Evolutionary conservation across 257 asterid species (phyloP).

Genomic region (Nicotiana noctiflora): DNA sequence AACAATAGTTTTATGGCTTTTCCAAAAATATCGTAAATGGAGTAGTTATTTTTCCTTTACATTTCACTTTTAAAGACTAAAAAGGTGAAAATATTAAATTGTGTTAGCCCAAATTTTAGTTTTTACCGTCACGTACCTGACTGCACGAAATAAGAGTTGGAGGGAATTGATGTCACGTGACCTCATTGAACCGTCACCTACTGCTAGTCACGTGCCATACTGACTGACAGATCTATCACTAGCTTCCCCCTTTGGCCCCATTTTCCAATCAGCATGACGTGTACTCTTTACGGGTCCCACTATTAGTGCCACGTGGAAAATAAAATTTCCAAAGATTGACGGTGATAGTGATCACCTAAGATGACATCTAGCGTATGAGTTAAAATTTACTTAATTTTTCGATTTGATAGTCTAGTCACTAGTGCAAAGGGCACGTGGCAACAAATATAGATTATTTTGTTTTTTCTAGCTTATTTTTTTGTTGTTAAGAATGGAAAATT

Average conservation of each 20-base stretch:
- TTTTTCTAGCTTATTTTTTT: background rate
- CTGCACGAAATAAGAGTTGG: conserved; percentile 8
- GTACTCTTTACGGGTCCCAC: background rate
- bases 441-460: background rate
- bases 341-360: background rate
- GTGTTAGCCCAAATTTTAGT: background rate
- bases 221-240: background rate
- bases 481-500: background rate
- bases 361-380: background rate
- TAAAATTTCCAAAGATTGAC: background rate
- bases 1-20: no score
- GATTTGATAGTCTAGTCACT: conserved; percentile 1
- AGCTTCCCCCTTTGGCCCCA: background rate
- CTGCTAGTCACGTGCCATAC: conserved; percentile 30
- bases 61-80: no score
- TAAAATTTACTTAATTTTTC: background rate
- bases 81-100: no score
- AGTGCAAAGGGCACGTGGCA: background rate
- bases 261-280: background rate
- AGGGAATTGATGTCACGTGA: conserved; percentile 31
- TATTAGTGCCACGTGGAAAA: background rate
- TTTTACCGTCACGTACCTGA: background rate
- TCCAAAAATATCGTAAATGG: no score
- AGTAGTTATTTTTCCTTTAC: no score
- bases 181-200: conserved; percentile 31